Evolutionary conservation across 2,329 filamentous ascomycete species (phyloP).

Genomic region (Albophoma yamanashiensis): DNA sequence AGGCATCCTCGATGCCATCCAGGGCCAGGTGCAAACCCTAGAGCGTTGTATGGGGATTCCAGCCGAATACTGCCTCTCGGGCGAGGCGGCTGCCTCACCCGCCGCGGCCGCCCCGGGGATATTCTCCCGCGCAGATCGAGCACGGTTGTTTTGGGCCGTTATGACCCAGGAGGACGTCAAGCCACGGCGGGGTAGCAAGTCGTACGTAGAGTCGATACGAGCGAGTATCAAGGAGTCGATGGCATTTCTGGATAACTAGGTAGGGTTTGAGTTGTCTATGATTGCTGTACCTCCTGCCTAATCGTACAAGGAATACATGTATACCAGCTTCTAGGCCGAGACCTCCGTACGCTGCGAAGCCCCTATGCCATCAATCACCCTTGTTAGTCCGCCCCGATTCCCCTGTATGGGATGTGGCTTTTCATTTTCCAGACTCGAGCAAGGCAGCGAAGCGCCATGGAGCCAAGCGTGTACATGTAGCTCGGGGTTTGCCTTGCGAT

Average conservation of each 20-base stretch:
- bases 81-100: neutral
- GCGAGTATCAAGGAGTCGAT: slow-evolving; percentile 10
- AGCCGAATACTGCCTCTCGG: slow-evolving; percentile 9
- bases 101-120: slow-evolving; percentile 2
- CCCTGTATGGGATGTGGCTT: no score
- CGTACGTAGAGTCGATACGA: slow-evolving; percentile 12
- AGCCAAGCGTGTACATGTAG: no score
- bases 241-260: slow-evolving; percentile 7
- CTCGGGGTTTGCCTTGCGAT: no score
- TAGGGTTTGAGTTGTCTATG: neutral
- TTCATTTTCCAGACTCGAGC: no score
- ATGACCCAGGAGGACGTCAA: slow-evolving; percentile 12
- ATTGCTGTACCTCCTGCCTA: no score
- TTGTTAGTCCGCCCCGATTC: no score
- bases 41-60: slow-evolving; percentile 11
- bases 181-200: slow-evolving; percentile 7
- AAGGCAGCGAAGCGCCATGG: no score
- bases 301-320: no score
- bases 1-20: slow-evolving; percentile 10
- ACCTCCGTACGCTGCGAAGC: no score
- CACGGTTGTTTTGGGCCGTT: slow-evolving; percentile 7
- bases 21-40: slow-evolving; percentile 8
- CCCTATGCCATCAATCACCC: no score
- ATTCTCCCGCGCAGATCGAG: slow-evolving; percentile 5
- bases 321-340: no score